Evolutionary conservation across 805 yeast species (phyloP), one percentile per base, ranked within the genome.

Genomic region (Kurtzmaniella fragi): DNA sequence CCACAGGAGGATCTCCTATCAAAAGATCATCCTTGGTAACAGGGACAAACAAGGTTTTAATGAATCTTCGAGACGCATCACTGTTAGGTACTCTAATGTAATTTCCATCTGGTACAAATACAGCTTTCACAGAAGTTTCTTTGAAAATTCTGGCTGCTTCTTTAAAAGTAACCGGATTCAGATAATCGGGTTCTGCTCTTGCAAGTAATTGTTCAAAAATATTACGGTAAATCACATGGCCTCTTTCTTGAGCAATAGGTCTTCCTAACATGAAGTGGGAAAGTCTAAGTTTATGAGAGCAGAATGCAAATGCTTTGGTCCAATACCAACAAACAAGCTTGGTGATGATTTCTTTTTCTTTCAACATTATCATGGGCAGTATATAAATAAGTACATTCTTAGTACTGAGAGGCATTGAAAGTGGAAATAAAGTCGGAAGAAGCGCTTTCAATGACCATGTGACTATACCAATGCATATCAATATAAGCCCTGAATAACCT

Each of bases 81-180:
- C 76, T 76, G 42, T 78, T 82, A 1, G 99, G 99, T 1, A 89
- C 99, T 41, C 98, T 77, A 27, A 90, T 78, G 51, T 77, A 83
- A 34, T 69, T 66, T 3, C 99, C 99, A 57, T 86, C 83, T 0
- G 90, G 90, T 6, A 86, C 78, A 53, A 84, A 84, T 35, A 77
- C 79, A 0, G 84, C 79, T 28, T 62, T 63, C 0, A 70, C 57
- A 1, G 53, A 46, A 40, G 75, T 59, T 3, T 61, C 62, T 9
- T 57, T 52, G 48, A 81, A 80, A 2, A 67, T 58, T 9, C 53
- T 55, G 2, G 43, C 38, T 0, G 84, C 80, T 35, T 73, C 76
- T 2, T 50, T 42, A 38, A 64, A 57, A 1, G 80, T 64, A 17
- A 75, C 75, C 7, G 93, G 93, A 8, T 59, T 57, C 1, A 75